These are phyloP conservation scores for Eucalyptus pumila DNA, from an alignment of 345 rosid genomes.

Conservation along the genomic window DNA sequence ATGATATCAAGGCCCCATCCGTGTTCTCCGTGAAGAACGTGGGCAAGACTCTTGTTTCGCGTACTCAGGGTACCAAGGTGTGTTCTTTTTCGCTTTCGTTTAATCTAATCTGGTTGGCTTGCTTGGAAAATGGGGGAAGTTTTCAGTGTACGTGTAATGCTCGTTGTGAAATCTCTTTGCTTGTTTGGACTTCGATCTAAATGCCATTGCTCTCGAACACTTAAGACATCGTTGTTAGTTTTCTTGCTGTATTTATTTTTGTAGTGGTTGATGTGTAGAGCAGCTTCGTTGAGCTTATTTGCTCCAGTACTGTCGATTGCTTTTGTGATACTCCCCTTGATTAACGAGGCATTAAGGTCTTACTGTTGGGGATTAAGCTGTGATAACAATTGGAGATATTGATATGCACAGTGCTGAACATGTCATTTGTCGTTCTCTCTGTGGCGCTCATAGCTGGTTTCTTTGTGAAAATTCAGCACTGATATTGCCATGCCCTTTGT, in stretches of 20 bases:
- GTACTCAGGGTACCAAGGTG: conserved; percentile 59
- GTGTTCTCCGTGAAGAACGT: conserved; percentile 28
- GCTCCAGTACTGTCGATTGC: not conserved
- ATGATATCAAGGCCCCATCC: conserved; percentile 43
- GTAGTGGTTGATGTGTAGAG: not conserved
- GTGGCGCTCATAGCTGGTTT: not conserved
- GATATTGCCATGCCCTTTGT: not conserved
- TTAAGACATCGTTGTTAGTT: not conserved
- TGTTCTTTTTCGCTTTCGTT: not conserved
- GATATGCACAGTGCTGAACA: not conserved
- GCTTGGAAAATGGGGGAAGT: not conserved
- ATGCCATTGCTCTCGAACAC: not conserved
- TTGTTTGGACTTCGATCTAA: not conserved
- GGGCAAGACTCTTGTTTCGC: conserved; percentile 38
- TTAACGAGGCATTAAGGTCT: not conserved
- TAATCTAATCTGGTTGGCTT: not conserved
- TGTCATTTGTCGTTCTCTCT: not conserved
- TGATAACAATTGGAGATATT: not conserved
- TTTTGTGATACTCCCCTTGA: not conserved
- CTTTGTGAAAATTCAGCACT: not conserved
- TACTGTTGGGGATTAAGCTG: not conserved
- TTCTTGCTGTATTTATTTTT: not conserved
- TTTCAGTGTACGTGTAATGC: not conserved
- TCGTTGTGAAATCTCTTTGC: not conserved
- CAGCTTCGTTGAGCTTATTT: not conserved